phyloP scores from a whole-genome alignment of 495 filamentous ascomycete species.

The Xylaria cubensis region DNA sequence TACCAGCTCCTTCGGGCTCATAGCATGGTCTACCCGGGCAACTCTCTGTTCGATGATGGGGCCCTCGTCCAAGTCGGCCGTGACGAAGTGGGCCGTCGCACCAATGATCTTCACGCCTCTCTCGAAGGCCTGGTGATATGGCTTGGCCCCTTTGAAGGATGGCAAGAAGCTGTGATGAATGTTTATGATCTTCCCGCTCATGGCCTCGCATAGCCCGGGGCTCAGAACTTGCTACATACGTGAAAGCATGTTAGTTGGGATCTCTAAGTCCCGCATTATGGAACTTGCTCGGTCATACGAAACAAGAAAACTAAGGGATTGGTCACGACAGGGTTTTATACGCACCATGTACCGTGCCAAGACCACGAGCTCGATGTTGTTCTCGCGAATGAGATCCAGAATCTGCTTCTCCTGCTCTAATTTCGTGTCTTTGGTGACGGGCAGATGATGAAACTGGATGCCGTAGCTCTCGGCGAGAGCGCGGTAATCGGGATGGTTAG shows the following conservation, averaged over 20 bases:
- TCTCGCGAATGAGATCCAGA: conserved; percentile 65
- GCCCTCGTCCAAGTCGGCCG: conserved; percentile 76
- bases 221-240: conserved; percentile 67
- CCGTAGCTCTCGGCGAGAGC: conserved; percentile 71
- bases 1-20: conserved; percentile 73
- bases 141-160: conserved; percentile 80
- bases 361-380: conserved; percentile 74
- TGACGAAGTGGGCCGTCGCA: conserved; percentile 79
- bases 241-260: too few species aligned
- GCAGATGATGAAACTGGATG: conserved; percentile 75
- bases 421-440: conserved; percentile 73
- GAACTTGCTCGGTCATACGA: too few species aligned
- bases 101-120: conserved; percentile 82
- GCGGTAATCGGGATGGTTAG: conserved; percentile 76
- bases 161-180: conserved; percentile 83
- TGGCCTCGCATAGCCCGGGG: conserved; percentile 70
- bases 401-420: conserved; percentile 68
- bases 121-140: conserved; percentile 81
- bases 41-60: conserved; percentile 83
- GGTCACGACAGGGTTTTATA: too few species aligned
- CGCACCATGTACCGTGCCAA: conserved; percentile 72
- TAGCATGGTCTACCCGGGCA: conserved; percentile 68
- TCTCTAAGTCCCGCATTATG: too few species aligned
- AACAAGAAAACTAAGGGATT: too few species aligned
- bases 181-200: conserved; percentile 80